Base-by-base conservation (phyloP, 371 early-diverging fungal genomes). In the Circinella minor region DNA sequence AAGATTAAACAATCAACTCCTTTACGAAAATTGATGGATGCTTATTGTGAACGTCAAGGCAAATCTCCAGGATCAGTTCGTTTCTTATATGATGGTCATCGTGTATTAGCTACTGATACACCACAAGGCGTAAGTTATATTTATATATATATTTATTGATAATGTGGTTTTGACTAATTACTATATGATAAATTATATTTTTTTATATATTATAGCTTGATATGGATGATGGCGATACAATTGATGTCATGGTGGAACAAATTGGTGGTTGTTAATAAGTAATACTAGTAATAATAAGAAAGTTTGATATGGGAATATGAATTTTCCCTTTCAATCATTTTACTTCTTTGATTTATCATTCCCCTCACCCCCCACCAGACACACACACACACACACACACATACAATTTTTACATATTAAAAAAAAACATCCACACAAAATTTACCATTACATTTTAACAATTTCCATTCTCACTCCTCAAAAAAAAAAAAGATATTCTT, bases 181-280 rank as follows among this genome's bases (percentile, higher is more conserved):
- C 11, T 36, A 49, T 17, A 67, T 47, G 38, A 43, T 43, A 9
- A 43, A 6, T 46, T 68, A 43, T 48, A 34, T 71, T 13, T 49
- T 64, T 39, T 43, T 66, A 63, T 59, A n/a, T 71, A 18, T 54
- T 61, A 55, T 81, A 94, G 94, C 88, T 97, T 67, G 96, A 94
- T 27, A 93, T 97, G 93, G 97, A 96, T 66, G 97, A 97, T 75
- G 95, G 94, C 60, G 98, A 97, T 76, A 80, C 89, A n/a, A 96
- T 97, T 68, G 93, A 95, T 77, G 96, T 94, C 34, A 93, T 93
- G 89, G 94, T 96, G 55, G 92, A 94, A 77, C 98, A 97, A 73
- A 86, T 96, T 62, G 96, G 96, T 67, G 96, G 96, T 39, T 73
- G 68, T 38, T 57, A 54, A 18, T 8, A 18, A 39, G 11, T 43